Conservation (phyloP, 129 eudicot species). For the Daucus carota region DNA sequence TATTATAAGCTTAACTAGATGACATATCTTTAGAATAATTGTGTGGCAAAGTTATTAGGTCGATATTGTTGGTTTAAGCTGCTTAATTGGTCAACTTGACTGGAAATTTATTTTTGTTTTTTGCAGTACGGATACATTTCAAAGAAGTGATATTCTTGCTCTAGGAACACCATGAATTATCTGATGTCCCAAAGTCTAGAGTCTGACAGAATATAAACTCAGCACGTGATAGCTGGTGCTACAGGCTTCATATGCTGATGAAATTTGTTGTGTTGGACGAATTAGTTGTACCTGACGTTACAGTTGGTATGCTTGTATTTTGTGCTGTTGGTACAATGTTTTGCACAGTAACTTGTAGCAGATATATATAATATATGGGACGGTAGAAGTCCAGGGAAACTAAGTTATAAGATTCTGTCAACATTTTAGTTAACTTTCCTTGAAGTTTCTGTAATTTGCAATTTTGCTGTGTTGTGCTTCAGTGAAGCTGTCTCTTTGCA, state of each 20-base stretch:
- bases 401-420: background rate
- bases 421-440: background rate
- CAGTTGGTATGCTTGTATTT: conserved; percentile 1
- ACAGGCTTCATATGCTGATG: background rate
- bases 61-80: background rate
- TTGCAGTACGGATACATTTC: background rate
- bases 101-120: background rate
- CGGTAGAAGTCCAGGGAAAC: background rate
- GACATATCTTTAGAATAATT: background rate
- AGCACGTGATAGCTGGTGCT: background rate
- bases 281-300: conserved; percentile 3
- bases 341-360: background rate
- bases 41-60: background rate
- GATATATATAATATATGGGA: background rate
- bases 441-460: background rate
- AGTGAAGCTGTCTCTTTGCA: background rate
- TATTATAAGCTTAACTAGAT: background rate
- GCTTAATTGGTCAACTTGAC: background rate
- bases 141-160: background rate
- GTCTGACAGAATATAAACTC: background rate
- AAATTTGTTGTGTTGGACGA: background rate
- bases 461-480: background rate
- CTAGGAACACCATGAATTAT: background rate
- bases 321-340: background rate
- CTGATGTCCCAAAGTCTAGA: background rate